Base-by-base conservation (phyloP, 2,329 filamentous ascomycete species). In the Waltergamsia citrina region DNA sequence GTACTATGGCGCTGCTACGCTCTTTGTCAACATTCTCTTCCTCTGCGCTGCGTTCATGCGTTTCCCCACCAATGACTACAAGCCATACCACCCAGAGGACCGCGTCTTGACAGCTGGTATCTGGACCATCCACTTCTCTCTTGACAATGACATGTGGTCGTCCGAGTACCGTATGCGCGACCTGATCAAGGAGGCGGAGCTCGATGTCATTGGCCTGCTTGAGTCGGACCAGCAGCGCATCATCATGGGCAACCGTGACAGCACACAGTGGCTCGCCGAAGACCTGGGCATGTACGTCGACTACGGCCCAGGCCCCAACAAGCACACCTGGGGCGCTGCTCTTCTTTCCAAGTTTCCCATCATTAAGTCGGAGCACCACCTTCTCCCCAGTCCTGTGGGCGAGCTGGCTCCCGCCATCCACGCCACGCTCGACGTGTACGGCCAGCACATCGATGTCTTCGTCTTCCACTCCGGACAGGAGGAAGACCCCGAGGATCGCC, bases 391-490 rank as follows among this genome's bases (percentile, higher is more conserved):
- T 11, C 92, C 92, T 0, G 88, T 93, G 2, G 92, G 92, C 39
- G 92, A 98, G 57, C 73, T 98, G 21, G 92, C 92, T 1, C 92
- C 92, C 2, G 90, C 90, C 7, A 96, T 98, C 43, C 85, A 95
- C 50, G 92, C 92, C n/a, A 96, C 92, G 0, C 70, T 98, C 22
- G 83, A 95, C 50, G 84, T 88, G 30, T 95, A 96, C 54, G 92
- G 87, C 32, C 79, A 87, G 46, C 64, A 85, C 34, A 74, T 98
- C 8, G 92, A 98, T 47, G 83, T 96, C 3, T 93, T 95, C 41
- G 92, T 98, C 36, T 98, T 98, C 75, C 92, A 98, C 63, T 96
- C 90, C 1, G 92, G 92, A 10, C 92, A 98, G 54, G 90, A 98
- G 59, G 92, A 98, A 58, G 92, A 98, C 48, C 78, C 79, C 0